Evolutionary conservation across 2,329 filamentous ascomycete genomes (phyloP), one percentile per base, ranked within the genome.

Genomic region (Hymenoscyphus infarciens): DNA sequence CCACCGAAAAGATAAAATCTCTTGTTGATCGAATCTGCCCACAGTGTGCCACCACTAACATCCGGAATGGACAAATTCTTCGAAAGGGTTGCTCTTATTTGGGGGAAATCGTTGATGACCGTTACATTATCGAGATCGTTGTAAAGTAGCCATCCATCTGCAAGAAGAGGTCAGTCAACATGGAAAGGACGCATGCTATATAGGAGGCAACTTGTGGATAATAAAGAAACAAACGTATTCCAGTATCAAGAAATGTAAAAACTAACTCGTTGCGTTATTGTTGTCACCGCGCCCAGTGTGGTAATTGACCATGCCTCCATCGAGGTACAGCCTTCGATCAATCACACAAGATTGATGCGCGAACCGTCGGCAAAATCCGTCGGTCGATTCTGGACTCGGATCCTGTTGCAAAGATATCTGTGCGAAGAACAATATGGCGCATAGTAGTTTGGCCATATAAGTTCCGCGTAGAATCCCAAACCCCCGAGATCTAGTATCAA

Each of bases 1-100:
- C 86, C 86, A 11, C 86, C 86, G 69, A 83, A 88, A 1, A 85
- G 76, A 70, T 86, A 88, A 56, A 89, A 80, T 54, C 81, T 78
- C 70, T 87, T 87, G 74, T 89, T 88, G 53, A 85, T 77, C 29
- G 80, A 76, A 70, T 88, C 86, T 6, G 80, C 77, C 85, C 85
- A 88, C 11, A 88, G 74, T 2, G 81, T 71, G 8, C 79, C 80
- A 25, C 80, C 77, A 53, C 75, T 74, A 5, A 82, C 75, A 63
- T 76, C 75, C 0, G 86, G 86, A 16, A 87, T 77, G 1, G 80
- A 79, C 16, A 75, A 75, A 63, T 85, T 84, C 71, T 88, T 88
- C 42, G 80, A 81, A 7, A 87, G 76, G 61, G 86, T 84, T 39
- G 80, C 79, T 62, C 83, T 78, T 33, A 86, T 77, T 49, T 78